These are phyloP conservation scores for Clonostachys rhizophaga DNA, from an alignment of 2,329 filamentous ascomycete genomes.

Conservation along the genomic window DNA sequence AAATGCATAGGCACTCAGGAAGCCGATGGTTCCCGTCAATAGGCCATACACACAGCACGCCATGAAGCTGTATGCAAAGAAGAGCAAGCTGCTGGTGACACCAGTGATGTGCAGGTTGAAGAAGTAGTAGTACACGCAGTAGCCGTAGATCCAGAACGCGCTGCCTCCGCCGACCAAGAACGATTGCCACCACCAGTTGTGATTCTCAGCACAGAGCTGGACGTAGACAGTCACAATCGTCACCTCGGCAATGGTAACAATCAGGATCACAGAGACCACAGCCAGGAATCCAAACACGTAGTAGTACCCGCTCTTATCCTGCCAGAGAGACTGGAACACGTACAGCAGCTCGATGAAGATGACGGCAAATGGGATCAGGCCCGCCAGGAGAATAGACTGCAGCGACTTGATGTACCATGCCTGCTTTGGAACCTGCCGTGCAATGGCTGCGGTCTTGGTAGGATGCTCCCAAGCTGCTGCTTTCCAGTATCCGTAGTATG, in stretches of 20 bases:
- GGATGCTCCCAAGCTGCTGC: conserved; percentile 74
- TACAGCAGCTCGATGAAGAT: conserved; percentile 86
- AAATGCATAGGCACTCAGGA: conserved; percentile 80
- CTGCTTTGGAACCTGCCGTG: conserved; percentile 64
- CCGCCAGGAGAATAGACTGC: conserved; percentile 65
- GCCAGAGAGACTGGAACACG: conserved; percentile 83
- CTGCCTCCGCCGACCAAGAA: conserved; percentile 76
- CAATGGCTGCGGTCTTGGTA: conserved; percentile 67
- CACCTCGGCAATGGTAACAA: conserved; percentile 76
- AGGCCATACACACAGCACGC: conserved; percentile 79
- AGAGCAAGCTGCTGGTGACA: conserved; percentile 73
- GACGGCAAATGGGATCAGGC: conserved; percentile 78
- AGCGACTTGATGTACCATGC: conserved; percentile 71
- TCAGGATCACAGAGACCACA: conserved; percentile 66
- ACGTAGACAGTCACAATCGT: conserved; percentile 80
- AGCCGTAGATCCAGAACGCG: conserved; percentile 76
- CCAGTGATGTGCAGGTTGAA: conserved; percentile 77
- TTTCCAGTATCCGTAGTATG: conserved; percentile 69
- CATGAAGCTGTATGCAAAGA: conserved; percentile 81
- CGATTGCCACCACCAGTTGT: conserved; percentile 91
- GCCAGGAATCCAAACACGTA: conserved; percentile 86
- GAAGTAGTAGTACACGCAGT: conserved; percentile 81
- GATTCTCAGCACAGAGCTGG: conserved; percentile 79
- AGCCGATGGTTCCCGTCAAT: conserved; percentile 78
- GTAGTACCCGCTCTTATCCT: conserved; percentile 88